Evolutionary conservation across 2,329 filamentous ascomycete genomes (phyloP), one percentile per base, ranked within the genome.

Genomic region (Zarea fungicola): DNA sequence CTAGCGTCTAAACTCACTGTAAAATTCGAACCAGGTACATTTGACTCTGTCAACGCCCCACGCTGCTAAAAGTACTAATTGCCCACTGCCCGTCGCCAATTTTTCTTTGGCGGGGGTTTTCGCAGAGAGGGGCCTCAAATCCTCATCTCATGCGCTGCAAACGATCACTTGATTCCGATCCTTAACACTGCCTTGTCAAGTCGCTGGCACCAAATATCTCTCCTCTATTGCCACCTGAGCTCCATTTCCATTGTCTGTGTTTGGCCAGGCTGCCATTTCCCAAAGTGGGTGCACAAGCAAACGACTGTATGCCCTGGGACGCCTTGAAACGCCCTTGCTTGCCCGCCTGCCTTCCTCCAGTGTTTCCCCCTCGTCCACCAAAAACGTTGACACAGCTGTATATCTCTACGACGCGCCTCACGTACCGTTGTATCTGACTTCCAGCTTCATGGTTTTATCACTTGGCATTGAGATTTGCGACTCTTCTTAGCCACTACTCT

Each of bases 81-180:
- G n/a, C 32, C 21, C 19, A 22, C 35, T n/a, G 23, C 31, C 36
- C 45, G 36, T 36, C 48, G 34, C 46, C 46, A 48, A 48, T 42
- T 48, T 48, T 48, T 48, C 31, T 36, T 42, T 48, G 37, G 46
- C 42, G 46, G 46, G 46, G 46, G 37, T 29, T 42, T 34, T 42
- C 34, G 18, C n/a, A 18, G 40, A 44, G 47, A 49, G 47, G 47
- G 47, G 46, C 37, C 31, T 23, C 31, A 23, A 48, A 42, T 48
- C 39, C 46, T 36, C 39, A 48, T 42, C 25, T 28, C 46, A 26
- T 42, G 37, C 26, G 23, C 28, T 42, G 18, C 42, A 10, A 18
- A 40, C 37, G 39, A 42, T 29, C 37, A n/a, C 46, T 48, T 42
- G 46, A 31, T 25, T 31, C 25, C 23, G n/a, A 39, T n/a, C 16